Evolutionary conservation across 352 stramenopile species (phyloP).

Genomic region (Pythium insidiosum): DNA sequence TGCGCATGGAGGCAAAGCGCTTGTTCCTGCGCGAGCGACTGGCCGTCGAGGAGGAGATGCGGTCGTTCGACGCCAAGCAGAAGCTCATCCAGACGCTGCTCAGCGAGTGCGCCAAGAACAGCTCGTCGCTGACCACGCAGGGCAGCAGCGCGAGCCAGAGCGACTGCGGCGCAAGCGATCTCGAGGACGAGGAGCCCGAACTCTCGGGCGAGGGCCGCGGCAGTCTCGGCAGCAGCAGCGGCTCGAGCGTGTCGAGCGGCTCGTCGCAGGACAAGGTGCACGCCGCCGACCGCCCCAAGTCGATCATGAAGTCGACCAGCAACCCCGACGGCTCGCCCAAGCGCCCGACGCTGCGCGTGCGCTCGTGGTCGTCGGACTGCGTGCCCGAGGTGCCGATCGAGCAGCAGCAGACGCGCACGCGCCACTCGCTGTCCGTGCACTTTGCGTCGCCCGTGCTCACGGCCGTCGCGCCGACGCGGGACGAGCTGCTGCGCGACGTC

Average conservation of each 20-base stretch:
- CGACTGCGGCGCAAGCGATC: slow-evolving; percentile 11
- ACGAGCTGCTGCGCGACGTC: slow-evolving; percentile 3
- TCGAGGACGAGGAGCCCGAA: slow-evolving; percentile 4
- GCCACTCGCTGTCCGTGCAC: slow-evolving; percentile 15
- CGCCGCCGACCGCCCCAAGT: no score
- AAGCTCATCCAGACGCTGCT: slow-evolving; percentile 54
- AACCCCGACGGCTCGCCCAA: not conserved
- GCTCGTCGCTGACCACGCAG: slow-evolving; percentile 14
- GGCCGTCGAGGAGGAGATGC: slow-evolving; percentile 31
- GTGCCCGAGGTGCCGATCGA: slow-evolving; percentile 3
- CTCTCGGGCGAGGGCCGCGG: not conserved
- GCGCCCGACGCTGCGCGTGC: not conserved
- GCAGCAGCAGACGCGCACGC: slow-evolving; percentile 3
- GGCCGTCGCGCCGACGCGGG: not conserved
- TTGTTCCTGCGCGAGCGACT: slow-evolving; percentile 25
- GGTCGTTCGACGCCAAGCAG: slow-evolving; percentile 42
- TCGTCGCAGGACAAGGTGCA: slow-evolving; percentile 5
- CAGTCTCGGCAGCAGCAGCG: not conserved
- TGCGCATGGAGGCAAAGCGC: slow-evolving; percentile 24
- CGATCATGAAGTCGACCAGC: no score
- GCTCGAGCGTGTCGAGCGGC: slow-evolving; percentile 5
- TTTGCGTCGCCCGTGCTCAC: slow-evolving; percentile 12
- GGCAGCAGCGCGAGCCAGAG: slow-evolving; percentile 21
- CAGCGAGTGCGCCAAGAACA: slow-evolving; percentile 30
- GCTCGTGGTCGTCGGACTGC: slow-evolving; percentile 12